phyloP scores from a whole-genome alignment of 306 rosid genomes.

The Boehmeria nivea region DNA sequence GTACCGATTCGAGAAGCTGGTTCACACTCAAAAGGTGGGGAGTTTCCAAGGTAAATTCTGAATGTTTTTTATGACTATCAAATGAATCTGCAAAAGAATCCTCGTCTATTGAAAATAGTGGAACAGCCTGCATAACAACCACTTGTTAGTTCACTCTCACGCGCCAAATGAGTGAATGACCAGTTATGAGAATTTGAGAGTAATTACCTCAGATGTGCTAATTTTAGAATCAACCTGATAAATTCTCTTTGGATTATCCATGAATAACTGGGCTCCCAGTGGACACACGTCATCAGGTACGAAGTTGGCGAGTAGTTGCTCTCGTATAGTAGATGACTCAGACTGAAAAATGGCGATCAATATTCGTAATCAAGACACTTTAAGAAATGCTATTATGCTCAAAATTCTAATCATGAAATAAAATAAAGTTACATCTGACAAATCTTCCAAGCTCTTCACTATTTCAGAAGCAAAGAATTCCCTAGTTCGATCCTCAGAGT shows the following conservation, averaged over 20 bases:
- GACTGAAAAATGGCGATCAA: constrained; percentile 36
- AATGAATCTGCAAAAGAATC: constrained; percentile 49
- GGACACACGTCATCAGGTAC: constrained; percentile 57
- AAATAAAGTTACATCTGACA: constrained; percentile 47
- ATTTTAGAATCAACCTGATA: constrained; percentile 30
- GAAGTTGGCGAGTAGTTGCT: constrained; percentile 59
- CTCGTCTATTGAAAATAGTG: constrained; percentile 43
- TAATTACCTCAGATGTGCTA: constrained; percentile 24
- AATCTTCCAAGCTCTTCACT: constrained; percentile 46
- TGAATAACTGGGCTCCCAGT: constrained; percentile 50
- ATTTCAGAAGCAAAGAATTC: constrained; percentile 61
- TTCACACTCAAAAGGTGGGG: constrained; percentile 60
- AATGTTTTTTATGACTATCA: constrained; percentile 43
- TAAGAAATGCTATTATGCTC: background rate
- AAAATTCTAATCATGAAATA: background rate
- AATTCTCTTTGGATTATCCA: constrained; percentile 29
- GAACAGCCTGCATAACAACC: constrained; percentile 41
- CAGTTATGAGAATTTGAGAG: background rate
- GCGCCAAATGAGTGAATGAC: background rate
- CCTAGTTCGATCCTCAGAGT: constrained; percentile 38
- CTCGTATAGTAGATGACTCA: constrained; percentile 46
- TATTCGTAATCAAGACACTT: background rate
- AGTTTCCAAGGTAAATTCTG: constrained; percentile 32
- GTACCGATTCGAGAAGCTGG: constrained; percentile 87
- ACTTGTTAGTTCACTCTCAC: constrained; percentile 20